A percentile compares a stretch with the other conserved stretches of the same genome.
Conservation (phyloP, 1,284 basidiomycete species). For the Anthracocystis panici-leucophaei region DNA sequence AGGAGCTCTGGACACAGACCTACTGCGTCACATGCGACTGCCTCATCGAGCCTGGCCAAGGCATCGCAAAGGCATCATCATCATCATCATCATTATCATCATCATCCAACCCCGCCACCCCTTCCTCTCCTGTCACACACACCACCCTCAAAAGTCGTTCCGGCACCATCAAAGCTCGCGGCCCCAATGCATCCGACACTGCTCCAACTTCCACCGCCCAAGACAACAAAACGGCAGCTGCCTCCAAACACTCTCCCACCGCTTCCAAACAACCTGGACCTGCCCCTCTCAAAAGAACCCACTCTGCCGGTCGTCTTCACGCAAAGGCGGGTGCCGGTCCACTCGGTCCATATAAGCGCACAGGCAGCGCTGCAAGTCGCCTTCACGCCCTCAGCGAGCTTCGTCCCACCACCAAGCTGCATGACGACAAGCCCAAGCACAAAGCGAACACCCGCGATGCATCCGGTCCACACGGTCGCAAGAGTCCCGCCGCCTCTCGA, state of each 20-base stretch:
- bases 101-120: not conserved
- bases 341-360: slow-evolving; percentile 53
- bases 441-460: slow-evolving; percentile 15
- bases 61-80: slow-evolving; percentile 48
- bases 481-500: slow-evolving; percentile 43
- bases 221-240: slow-evolving; percentile 10
- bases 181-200: slow-evolving; percentile 29
- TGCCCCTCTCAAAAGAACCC: slow-evolving; percentile 47
- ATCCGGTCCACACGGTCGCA: slow-evolving; percentile 13
- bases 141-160: slow-evolving; percentile 53
- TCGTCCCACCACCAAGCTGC: slow-evolving; percentile 60
- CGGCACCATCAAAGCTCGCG: slow-evolving; percentile 57
- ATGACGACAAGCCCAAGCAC: slow-evolving; percentile 45
- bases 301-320: slow-evolving; percentile 57
- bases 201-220: slow-evolving; percentile 5
- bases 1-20: slow-evolving; percentile 62
- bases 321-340: slow-evolving; percentile 48
- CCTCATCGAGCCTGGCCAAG: slow-evolving; percentile 61
- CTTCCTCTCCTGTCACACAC: slow-evolving; percentile 18
- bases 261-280: slow-evolving; percentile 19
- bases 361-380: slow-evolving; percentile 57
- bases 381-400: slow-evolving; percentile 64
- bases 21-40: slow-evolving; percentile 64
- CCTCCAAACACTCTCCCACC: slow-evolving; percentile 21
- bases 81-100: no score